Base-by-base conservation (phyloP, 2,329 filamentous ascomycete species). In the Diaporthe nobilis region DNA sequence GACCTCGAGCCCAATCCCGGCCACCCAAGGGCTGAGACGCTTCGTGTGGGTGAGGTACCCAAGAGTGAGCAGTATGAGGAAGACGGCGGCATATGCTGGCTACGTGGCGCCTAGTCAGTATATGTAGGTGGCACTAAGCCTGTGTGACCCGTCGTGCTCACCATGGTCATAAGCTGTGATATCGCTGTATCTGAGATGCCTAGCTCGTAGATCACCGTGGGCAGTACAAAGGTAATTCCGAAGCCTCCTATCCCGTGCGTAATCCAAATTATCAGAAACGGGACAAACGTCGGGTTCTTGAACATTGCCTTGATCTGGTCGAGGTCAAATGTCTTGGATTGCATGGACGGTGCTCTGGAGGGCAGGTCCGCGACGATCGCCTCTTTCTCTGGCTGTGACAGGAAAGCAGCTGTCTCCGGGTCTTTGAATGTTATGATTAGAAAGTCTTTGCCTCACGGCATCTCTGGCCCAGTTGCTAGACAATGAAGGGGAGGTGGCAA, bases 81-180 rank as follows among this genome's bases (percentile, higher is more conserved):
- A 82, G 4, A 81, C 80, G 2, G 72, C 57, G 37, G 63, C 63
- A 15, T 74, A 76, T 2, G 65, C 75, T 25, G 75, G 75, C 31
- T 68, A 7, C 39, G 13, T 39, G 37, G 37, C 25, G 4, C 31
- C 13, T 3, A 53, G 47, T 68, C n/a, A 68, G 47, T 13, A 22
- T 12, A 20, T 4, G 22, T n/a, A 25, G 7, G 9, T 39, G 49
- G 31, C n/a, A 10, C 49, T 9, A 15, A 13, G n/a, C 17, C 28
- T n/a, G 2, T 13, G 47, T 28, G 34, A 76, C 75, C 31, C 10
- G 20, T 39, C 5, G 8, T 55, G 1, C 65, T 68, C 2, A 53
- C 65, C 80, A 82, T 81, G 2, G 78, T 81, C 80, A 81, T 82
- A 12, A 81, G 76, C 71, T 82, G 80, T 12, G 80, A 80, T 15